These are phyloP conservation scores for Gentiana macrophylla DNA, from an alignment of 257 asterid genomes.

Conservation along the genomic window DNA sequence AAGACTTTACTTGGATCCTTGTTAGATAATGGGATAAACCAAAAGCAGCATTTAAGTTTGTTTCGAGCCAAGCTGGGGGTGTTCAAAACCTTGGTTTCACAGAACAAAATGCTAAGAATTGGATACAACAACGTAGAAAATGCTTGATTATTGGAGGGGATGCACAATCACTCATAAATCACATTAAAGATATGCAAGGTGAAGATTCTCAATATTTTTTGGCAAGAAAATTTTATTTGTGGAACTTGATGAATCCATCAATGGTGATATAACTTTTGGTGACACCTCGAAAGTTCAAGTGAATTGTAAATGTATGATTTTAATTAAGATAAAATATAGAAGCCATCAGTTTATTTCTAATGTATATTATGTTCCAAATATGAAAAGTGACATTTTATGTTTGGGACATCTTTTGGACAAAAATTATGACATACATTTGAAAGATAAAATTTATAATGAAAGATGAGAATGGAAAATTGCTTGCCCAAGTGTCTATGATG, in stretches of 20 bases:
- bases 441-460: neutral
- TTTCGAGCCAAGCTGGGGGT: too few species aligned
- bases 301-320: neutral
- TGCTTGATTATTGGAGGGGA: too few species aligned
- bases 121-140: too few species aligned
- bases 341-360: neutral
- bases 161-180: too few species aligned
- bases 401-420: slow-evolving; percentile 8
- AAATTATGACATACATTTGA: neutral
- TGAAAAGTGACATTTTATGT: slow-evolving; percentile 1
- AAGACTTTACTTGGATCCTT: too few species aligned
- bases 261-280: neutral
- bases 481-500: slow-evolving; percentile 3
- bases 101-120: too few species aligned
- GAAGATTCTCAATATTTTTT: too few species aligned
- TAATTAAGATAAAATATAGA: slow-evolving; percentile 4
- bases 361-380: slow-evolving; percentile 5
- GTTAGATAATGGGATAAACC: too few species aligned
- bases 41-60: too few species aligned
- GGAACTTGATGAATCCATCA: neutral
- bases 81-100: too few species aligned
- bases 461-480: neutral
- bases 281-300: neutral
- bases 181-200: too few species aligned
- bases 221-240: slow-evolving; percentile 1